Evolutionary conservation across 2,329 filamentous ascomycete genomes (phyloP), one percentile per base, ranked within the genome.

Genomic region (Arachnopeziza araneosa): DNA sequence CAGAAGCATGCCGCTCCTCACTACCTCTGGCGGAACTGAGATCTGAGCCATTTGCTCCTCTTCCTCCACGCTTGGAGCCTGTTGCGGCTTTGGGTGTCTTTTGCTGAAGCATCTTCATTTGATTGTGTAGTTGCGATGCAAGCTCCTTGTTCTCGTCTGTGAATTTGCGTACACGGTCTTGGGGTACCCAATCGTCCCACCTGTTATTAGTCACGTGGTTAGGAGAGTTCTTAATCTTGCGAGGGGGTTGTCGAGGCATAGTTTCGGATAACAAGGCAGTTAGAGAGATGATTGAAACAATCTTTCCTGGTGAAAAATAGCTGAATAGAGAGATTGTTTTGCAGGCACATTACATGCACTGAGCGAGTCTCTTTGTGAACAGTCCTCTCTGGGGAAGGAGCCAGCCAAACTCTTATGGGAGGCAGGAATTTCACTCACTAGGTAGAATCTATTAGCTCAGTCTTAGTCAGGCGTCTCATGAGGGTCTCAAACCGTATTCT

Each of bases 181-280:
- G 87, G 23, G 90, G 85, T 52, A 98, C 95, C 93, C 93, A 98
- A 78, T 99, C 95, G 78, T 99, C 95, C 95, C 95, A 99, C 64
- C 87, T 90, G 71, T 65, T 58, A 48, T 54, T 23, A 50, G 50
- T 54, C 58, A 66, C 60, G 54, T 56, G 56, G 60, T 69, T 59
- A 70, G 65, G 17, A 44, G 17, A n/a, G 21, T 48, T 22, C 17
- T 62, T 17, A 23, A 32, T 24, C 14, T 61, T 56, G 55, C 61
- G 50, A 12, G 58, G 30, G 52, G 32, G 36, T 19, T 19, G 23
- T 50, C 21, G 56, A 53, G 57, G 23, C 49, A 57, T 61, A 22
- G n/a, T 50, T 57, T 22, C 63, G 30, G 32, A 17, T 5, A 23
- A 51, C 2, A 17, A 49, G 17, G 12, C 36, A 14, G 5, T 44